These are phyloP conservation scores for Bipolaris zeicola DNA, from an alignment of 2,329 filamentous ascomycete species.

Conservation along the genomic window DNA sequence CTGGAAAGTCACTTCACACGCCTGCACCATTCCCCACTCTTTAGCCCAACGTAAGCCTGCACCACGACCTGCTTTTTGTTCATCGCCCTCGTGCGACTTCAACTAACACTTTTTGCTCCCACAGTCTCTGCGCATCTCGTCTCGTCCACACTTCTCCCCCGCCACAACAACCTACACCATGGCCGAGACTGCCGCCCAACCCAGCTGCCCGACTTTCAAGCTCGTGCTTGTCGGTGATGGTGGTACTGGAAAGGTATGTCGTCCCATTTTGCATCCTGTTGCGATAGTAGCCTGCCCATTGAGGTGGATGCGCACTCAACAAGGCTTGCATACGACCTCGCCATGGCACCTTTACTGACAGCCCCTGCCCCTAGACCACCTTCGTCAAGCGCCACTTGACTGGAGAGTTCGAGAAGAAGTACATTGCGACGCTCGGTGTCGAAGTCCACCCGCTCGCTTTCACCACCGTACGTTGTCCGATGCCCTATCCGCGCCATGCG, in stretches of 20 bases:
- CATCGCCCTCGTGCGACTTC: slow-evolving; percentile 18
- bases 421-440: slow-evolving; percentile 99
- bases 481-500: slow-evolving; percentile 9
- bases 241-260: slow-evolving; percentile 97
- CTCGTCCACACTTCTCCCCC: slow-evolving; percentile 32
- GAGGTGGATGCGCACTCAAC: not conserved
- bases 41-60: slow-evolving; percentile 32
- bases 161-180: slow-evolving; percentile 56
- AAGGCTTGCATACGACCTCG: not conserved
- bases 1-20: slow-evolving; percentile 30
- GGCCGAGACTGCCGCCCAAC: slow-evolving; percentile 59
- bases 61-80: slow-evolving; percentile 19
- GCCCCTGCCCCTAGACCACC: slow-evolving; percentile 73
- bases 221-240: slow-evolving; percentile 99
- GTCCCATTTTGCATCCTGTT: not conserved
- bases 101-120: slow-evolving; percentile 20
- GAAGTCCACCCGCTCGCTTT: slow-evolving; percentile 98
- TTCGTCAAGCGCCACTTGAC: slow-evolving; percentile 99
- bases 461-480: slow-evolving; percentile 78
- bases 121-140: slow-evolving; percentile 36
- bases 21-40: slow-evolving; percentile 36
- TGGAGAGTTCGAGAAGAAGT: slow-evolving; percentile 99
- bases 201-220: slow-evolving; percentile 86
- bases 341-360: slow-evolving; percentile 30
- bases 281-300: not conserved